A percentile compares a stretch with the other conserved stretches of the same genome.
phyloP scores from a whole-genome alignment of 108 stramenopile genomes.

The Skeletonema marinoi region DNA sequence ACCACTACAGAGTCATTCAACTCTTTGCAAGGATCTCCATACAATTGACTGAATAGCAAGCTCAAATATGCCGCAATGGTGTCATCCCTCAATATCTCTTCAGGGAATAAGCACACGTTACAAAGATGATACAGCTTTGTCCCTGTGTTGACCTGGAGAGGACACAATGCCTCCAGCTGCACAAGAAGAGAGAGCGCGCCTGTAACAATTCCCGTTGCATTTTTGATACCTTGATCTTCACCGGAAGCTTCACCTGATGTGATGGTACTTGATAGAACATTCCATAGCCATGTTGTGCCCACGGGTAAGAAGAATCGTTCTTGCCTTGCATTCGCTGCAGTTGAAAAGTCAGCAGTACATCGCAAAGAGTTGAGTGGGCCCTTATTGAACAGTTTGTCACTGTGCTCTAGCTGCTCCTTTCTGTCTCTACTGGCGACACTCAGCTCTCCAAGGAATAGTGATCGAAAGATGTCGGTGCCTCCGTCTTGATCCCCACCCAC shows the following conservation, averaged over 20 bases:
- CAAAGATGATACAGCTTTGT: conserved; percentile 79
- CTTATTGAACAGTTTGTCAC: conserved; percentile 14
- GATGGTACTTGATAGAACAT: conserved; percentile 51
- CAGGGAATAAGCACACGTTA: conserved; percentile 76
- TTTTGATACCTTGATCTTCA: conserved; percentile 27
- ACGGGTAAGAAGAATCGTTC: conserved; percentile 41
- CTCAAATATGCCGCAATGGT: conserved; percentile 3
- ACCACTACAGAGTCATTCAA: conserved; percentile 8
- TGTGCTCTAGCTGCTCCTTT: conserved; percentile 32
- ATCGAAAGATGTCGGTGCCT: conserved; percentile 9
- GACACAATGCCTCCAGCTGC: conserved; percentile 54
- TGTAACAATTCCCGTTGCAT: conserved; percentile 46
- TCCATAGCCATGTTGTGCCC: conserved; percentile 83
- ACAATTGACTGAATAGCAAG: conserved; percentile 18
- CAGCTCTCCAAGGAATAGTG: conserved; percentile 32
- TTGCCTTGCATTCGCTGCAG: conserved; percentile 8
- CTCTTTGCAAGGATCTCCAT: not conserved
- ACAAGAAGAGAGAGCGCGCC: conserved; percentile 51
- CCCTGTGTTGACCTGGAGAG: conserved; percentile 44
- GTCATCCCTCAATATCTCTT: conserved; percentile 58
- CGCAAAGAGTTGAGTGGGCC: conserved; percentile 27
- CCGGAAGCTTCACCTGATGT: not conserved
- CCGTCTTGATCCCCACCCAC: not conserved
- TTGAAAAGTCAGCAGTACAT: conserved; percentile 22
- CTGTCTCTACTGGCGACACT: conserved; percentile 7